Evolutionary conservation across 129 eudicot species (phyloP), one percentile per base, ranked within the genome.

Genomic region (Flaveria bidentis): DNA sequence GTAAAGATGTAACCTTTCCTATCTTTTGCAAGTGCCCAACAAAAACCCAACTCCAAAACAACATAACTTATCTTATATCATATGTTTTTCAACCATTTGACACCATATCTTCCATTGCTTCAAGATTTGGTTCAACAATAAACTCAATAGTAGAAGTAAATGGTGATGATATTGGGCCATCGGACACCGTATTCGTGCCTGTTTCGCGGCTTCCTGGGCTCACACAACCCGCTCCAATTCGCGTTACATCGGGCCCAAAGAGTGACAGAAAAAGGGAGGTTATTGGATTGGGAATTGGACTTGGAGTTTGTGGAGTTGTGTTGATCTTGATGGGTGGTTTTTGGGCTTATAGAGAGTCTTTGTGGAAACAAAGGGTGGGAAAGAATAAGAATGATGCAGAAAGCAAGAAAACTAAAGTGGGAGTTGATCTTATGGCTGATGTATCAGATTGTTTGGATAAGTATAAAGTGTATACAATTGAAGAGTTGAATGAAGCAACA

Each of bases 391-490:
- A 76, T 76, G 84, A 67, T 72, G 81, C 45, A 77, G 75, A 46
- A 73, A 68, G 64, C 45, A 78, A 60, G 76, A 76, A 51, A 57
- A 33, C 33, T 76, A 72, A 69, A 66, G 78, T 75, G 73, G 84
- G 82, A 72, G 78, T 81, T 73, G 73, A 80, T 86, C 75, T 94
- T 53, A 71, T 91, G 91, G 92, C 87, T 46, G 98, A 94, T 86
- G 97, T 94, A 62, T 85, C 98, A 15, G 97, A 90, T 42, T 85
- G 91, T 41, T 89, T 91, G 82, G 98, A 94, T 76, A 94, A 94
- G 79, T 94, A 94, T 69, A 89, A 80, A 80, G 91, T 94, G 69
- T 91, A 78, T 87, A 85, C 69, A 10, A 81, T 87, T 50, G 93
- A 86, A 15, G 96, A 94, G 53, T 68, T 94, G 75, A 85, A 58